Evolutionary conservation across 805 yeast species (phyloP).

Genomic region (Helenozyma rhizophorensis): DNA sequence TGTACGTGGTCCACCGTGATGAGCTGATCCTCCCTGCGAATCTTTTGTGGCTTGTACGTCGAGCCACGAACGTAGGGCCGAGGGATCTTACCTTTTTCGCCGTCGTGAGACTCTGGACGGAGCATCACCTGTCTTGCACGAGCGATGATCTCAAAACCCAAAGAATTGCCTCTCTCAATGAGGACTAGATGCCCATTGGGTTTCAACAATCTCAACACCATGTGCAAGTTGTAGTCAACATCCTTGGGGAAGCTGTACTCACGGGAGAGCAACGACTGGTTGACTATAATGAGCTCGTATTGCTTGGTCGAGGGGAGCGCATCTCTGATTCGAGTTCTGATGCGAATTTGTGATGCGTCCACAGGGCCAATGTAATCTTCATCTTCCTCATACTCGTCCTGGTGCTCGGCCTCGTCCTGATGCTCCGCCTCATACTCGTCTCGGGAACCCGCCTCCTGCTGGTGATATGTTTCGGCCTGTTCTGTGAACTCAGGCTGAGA

Average conservation of each 20-base stretch:
- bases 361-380: constrained; percentile 41
- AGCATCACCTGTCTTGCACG: constrained; percentile 86
- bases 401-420: background rate
- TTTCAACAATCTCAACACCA: constrained; percentile 53
- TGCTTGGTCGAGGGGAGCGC: constrained; percentile 47
- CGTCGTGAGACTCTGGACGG: constrained; percentile 69
- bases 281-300: constrained; percentile 80
- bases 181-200: constrained; percentile 80
- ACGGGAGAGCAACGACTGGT: constrained; percentile 67
- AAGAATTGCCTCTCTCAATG: constrained; percentile 83
- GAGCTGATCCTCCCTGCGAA: constrained; percentile 32
- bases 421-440: constrained; percentile 6
- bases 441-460: background rate
- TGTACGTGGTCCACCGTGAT: constrained; percentile 32
- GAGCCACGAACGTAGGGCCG: constrained; percentile 61
- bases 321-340: constrained; percentile 53
- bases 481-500: no score
- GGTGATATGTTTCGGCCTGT: background rate
- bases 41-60: constrained; percentile 34
- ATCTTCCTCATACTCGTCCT: constrained; percentile 6
- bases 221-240: constrained; percentile 63
- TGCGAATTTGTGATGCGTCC: constrained; percentile 50
- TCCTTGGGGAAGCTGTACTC: constrained; percentile 62
- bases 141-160: constrained; percentile 84
- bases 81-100: constrained; percentile 60